Evolutionary conservation across 2,329 filamentous ascomycete species (phyloP).

Genomic region (Atkinsonella texensis): DNA sequence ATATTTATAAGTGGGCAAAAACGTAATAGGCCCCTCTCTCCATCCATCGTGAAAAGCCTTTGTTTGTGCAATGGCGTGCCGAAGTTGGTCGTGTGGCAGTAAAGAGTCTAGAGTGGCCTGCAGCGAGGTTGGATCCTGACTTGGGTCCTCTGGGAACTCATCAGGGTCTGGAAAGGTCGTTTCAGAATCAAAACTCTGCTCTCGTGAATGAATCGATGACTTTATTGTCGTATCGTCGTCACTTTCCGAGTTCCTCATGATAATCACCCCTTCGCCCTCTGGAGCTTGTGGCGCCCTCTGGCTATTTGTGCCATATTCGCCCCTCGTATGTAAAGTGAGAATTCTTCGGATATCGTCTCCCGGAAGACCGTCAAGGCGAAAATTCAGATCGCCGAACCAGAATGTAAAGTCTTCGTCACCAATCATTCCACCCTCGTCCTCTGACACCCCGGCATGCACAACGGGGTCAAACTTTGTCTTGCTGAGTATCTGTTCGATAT

Average conservation of each 20-base stretch:
- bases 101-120: conserved; percentile 82
- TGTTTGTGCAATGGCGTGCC: conserved; percentile 57
- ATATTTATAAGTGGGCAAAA: conserved; percentile 95
- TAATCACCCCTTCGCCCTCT: conserved; percentile 38
- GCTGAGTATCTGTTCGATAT: conserved; percentile 63
- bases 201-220: conserved; percentile 21
- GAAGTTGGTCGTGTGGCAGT: conserved; percentile 80
- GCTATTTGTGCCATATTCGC: conserved; percentile 54
- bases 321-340: conserved; percentile 68
- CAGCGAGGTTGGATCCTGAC: conserved; percentile 71
- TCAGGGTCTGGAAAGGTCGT: conserved; percentile 47
- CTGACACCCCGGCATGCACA: conserved; percentile 48
- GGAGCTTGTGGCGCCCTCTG: conserved; percentile 23
- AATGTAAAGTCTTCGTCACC: conserved; percentile 90
- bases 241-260: conserved; percentile 31
- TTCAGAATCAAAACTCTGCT: conserved; percentile 27
- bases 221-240: conserved; percentile 31
- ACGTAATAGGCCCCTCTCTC: conserved; percentile 77
- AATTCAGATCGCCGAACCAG: conserved; percentile 95
- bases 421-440: conserved; percentile 57
- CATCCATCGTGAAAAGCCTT: conserved; percentile 86
- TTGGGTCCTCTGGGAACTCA: conserved; percentile 54
- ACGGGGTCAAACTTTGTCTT: conserved; percentile 72
- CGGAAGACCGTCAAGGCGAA: conserved; percentile 75
- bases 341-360: conserved; percentile 82